These are phyloP conservation scores for Epichloe sibirici DNA, from an alignment of 2,329 filamentous ascomycete species.

Conservation along the genomic window DNA sequence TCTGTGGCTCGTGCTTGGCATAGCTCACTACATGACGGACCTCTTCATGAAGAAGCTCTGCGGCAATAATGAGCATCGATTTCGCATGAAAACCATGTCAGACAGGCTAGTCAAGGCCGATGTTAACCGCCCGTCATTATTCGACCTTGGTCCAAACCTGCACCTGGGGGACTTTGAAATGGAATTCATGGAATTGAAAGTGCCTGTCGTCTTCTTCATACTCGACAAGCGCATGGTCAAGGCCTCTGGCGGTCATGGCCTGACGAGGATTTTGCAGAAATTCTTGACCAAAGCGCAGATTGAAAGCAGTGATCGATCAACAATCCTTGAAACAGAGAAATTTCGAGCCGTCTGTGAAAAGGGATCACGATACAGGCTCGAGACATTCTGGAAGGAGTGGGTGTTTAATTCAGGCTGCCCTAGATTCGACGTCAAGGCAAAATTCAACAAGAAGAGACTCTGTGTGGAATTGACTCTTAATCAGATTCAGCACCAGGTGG, in stretches of 20 bases:
- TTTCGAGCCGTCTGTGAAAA: conserved; percentile 83
- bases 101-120: conserved; percentile 76
- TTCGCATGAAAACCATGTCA: conserved; percentile 72
- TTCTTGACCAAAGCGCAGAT: conserved; percentile 78
- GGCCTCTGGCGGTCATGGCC: conserved; percentile 65
- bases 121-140: conserved; percentile 67
- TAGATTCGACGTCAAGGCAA: conserved; percentile 70
- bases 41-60: conserved; percentile 82
- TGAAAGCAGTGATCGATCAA: conserved; percentile 46
- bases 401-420: conserved; percentile 81
- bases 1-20: conserved; percentile 79
- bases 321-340: conserved; percentile 59
- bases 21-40: conserved; percentile 91
- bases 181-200: conserved; percentile 85
- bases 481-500: conserved; percentile 51
- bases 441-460: conserved; percentile 95
- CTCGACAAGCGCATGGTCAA: conserved; percentile 86
- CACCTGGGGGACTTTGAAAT: conserved; percentile 74
- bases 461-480: conserved; percentile 84
- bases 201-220: conserved; percentile 83
- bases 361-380: conserved; percentile 72
- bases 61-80: conserved; percentile 90
- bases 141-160: conserved; percentile 65
- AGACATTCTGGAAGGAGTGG: conserved; percentile 92
- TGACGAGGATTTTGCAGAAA: conserved; percentile 74